phyloP scores from a whole-genome alignment of 225 moss, liverwort and hornwort genomes.

The Antitrichia curtipendula region DNA sequence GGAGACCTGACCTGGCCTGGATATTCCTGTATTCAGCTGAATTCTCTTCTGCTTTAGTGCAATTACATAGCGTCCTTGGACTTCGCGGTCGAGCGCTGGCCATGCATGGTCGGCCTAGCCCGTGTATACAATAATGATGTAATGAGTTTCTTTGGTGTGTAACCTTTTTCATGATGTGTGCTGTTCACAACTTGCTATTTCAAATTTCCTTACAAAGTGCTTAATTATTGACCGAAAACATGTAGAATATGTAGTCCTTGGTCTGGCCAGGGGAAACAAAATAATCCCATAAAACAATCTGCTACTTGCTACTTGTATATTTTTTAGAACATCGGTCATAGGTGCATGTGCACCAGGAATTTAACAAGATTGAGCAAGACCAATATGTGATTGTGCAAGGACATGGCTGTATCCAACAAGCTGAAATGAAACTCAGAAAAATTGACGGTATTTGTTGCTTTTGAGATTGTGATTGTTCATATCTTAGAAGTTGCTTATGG shows the following conservation, averaged over 20 bases:
- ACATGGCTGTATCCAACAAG: background rate
- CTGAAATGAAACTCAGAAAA: background rate
- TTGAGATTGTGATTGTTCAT: background rate
- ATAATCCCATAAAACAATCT: background rate
- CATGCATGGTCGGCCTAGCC: slow-evolving; percentile 21
- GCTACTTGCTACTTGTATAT: background rate
- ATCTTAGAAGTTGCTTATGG: background rate
- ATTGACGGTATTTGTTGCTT: background rate
- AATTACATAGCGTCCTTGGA: background rate
- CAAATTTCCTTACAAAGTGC: background rate
- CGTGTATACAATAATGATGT: background rate
- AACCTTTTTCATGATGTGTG: background rate
- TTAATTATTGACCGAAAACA: background rate
- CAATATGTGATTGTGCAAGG: background rate
- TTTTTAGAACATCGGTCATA: background rate
- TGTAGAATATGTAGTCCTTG: background rate
- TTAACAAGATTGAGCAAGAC: background rate
- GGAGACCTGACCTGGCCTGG: background rate
- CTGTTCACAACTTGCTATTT: background rate
- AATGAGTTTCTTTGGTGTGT: background rate
- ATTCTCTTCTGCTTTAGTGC: background rate
- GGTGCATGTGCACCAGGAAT: background rate
- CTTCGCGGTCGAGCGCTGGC: slow-evolving; percentile 14
- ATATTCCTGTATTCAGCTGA: background rate
- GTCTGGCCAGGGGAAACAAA: background rate